Percentiles rank a stretch among this genome's conserved stretches.
Conservation (phyloP, 352 stramenopile genomes). For the Globisporangium echinulatum region DNA sequence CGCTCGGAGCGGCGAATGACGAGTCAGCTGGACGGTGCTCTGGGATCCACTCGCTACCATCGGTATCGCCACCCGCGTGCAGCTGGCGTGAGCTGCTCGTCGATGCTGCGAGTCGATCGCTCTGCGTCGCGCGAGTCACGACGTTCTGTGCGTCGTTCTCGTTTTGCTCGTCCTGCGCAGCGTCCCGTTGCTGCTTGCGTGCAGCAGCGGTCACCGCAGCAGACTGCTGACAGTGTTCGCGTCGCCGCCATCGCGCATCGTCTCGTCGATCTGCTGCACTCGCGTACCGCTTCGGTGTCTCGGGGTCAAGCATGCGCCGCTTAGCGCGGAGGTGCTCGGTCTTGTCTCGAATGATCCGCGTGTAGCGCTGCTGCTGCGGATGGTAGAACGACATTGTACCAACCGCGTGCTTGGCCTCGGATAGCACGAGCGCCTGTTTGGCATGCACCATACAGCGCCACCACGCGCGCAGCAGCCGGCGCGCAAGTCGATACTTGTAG, state of each 20-base stretch:
- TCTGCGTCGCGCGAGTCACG: background rate
- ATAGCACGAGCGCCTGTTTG: slow-evolving; percentile 48
- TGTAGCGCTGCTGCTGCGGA: slow-evolving; percentile 19
- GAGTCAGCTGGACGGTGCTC: too few species aligned
- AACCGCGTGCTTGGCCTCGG: slow-evolving; percentile 26
- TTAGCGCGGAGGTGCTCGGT: background rate
- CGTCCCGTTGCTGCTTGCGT: too few species aligned
- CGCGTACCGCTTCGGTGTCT: slow-evolving; percentile 18
- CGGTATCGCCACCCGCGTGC: too few species aligned
- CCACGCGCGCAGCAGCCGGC: slow-evolving; percentile 22
- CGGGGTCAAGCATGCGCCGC: slow-evolving; percentile 34
- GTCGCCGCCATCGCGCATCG: too few species aligned
- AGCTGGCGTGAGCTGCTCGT: too few species aligned
- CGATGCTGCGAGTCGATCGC: background rate
- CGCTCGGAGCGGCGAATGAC: too few species aligned
- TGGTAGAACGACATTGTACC: slow-evolving; percentile 35
- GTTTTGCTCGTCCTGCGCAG: background rate
- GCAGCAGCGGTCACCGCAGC: background rate
- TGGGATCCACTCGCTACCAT: too few species aligned
- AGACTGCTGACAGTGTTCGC: background rate
- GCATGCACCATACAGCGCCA: slow-evolving; percentile 36
- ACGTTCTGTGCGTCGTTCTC: slow-evolving; percentile 2
- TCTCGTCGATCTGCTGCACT: background rate
- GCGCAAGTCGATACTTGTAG: slow-evolving; percentile 14
- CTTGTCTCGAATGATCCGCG: slow-evolving; percentile 9